Evolutionary conservation across 1,284 basidiomycete genomes (phyloP).

Genomic region (Malassezia sp.): DNA sequence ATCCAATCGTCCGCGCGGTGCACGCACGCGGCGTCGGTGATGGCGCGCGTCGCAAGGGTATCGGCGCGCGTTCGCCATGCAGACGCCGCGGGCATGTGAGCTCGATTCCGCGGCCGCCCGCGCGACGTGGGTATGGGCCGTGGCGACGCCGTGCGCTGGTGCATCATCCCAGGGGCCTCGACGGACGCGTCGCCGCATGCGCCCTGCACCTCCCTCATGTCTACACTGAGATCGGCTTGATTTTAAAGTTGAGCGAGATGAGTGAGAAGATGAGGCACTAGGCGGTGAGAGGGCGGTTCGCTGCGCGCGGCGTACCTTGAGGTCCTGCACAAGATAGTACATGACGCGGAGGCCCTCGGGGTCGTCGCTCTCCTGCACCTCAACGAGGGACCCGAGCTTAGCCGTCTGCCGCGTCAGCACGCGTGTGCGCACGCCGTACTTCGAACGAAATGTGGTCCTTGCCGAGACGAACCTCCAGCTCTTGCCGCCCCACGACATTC

Average conservation of each 20-base stretch:
- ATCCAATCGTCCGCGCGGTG: no score
- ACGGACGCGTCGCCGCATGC: no score
- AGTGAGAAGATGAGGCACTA: conserved; percentile 95
- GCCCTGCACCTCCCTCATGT: no score
- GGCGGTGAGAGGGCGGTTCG: background rate
- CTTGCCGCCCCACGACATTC: conserved; percentile 94
- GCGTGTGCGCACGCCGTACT: conserved; percentile 56
- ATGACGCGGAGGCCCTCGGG: conserved; percentile 96
- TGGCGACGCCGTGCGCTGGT: no score
- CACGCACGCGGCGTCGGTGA: no score
- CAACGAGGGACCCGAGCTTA: conserved; percentile 90
- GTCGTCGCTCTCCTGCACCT: conserved; percentile 92
- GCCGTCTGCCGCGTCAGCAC: conserved; percentile 64
- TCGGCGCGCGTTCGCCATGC: no score
- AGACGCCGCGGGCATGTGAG: no score
- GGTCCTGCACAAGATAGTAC: conserved; percentile 94
- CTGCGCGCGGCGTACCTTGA: conserved; percentile 57
- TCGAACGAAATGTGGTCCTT: conserved; percentile 96
- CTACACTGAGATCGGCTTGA: conserved; percentile 69
- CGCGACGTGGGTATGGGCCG: no score
- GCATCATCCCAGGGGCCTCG: no score
- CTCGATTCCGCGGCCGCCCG: no score
- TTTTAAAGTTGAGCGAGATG: conserved; percentile 97
- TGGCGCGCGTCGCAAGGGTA: no score
- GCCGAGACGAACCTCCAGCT: conserved; percentile 84